A percentile compares a stretch with the other conserved stretches of the same genome.
Evolutionary conservation across 2,329 filamentous ascomycete species (phyloP).

Genomic region (Calonectria henricotiae): DNA sequence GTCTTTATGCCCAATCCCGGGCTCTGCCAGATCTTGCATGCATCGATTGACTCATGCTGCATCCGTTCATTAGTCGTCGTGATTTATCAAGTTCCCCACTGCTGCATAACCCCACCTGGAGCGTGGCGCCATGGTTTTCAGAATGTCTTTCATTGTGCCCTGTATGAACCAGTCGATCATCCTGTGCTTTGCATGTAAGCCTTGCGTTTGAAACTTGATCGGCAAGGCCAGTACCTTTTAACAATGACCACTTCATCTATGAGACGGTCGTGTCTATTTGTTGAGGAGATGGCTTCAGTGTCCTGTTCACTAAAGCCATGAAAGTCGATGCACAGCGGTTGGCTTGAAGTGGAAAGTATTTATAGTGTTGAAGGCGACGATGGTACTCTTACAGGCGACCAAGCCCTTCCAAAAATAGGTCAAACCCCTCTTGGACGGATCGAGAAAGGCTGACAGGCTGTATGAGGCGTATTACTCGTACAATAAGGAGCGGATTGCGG

Average conservation of each 20-base stretch:
- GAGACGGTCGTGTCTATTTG: background rate
- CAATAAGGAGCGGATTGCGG: slow-evolving; percentile 59
- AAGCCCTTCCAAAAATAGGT: slow-evolving; percentile 45
- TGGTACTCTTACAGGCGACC: slow-evolving; percentile 39
- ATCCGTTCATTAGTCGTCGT: background rate
- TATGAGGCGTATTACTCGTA: slow-evolving; percentile 46
- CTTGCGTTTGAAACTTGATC: background rate
- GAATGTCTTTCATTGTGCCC: background rate
- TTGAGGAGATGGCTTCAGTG: no score
- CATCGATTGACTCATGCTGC: background rate
- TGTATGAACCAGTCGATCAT: background rate
- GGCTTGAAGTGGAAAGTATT: slow-evolving; percentile 49
- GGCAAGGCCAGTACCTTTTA: no score
- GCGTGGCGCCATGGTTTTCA: background rate
- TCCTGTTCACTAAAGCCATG: slow-evolving; percentile 3
- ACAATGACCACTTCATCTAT: background rate
- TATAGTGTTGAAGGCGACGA: slow-evolving; percentile 39
- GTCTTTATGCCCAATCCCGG: slow-evolving; percentile 7
- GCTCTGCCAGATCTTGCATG: slow-evolving; percentile 6
- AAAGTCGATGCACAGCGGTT: slow-evolving; percentile 42
- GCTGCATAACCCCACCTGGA: slow-evolving; percentile 5
- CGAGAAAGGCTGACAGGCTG: slow-evolving; percentile 49
- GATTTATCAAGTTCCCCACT: background rate
- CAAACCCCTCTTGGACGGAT: slow-evolving; percentile 48
- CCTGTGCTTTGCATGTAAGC: background rate